Conservation (phyloP, 192 early-diverging fungal species). For the Rhizoclosmatium globosum region DNA sequence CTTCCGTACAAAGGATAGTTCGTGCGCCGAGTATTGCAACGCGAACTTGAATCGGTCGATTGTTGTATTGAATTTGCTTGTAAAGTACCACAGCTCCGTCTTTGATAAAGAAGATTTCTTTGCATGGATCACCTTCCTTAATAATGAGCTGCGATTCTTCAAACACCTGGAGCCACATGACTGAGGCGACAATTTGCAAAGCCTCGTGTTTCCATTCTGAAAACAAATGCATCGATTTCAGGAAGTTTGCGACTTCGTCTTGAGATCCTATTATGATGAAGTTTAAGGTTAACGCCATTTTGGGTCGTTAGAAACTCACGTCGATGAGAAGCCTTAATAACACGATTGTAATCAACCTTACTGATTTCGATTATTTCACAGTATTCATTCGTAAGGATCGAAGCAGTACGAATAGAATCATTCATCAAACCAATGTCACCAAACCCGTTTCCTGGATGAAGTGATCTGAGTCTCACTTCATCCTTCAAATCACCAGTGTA, state of each 20-base stretch:
- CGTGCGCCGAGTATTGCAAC: slow-evolving; percentile 16
- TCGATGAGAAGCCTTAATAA: slow-evolving; percentile 26
- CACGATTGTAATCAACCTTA: slow-evolving; percentile 29
- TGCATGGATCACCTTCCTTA: slow-evolving; percentile 25
- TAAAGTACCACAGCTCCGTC: slow-evolving; percentile 20
- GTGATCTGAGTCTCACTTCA: neutral
- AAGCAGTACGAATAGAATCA: slow-evolving; percentile 8
- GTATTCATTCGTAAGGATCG: neutral
- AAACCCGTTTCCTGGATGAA: slow-evolving; percentile 26
- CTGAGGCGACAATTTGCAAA: slow-evolving; percentile 10
- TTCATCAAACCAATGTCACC: slow-evolving; percentile 25
- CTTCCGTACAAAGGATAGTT: slow-evolving; percentile 11
- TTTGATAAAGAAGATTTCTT: slow-evolving; percentile 31
- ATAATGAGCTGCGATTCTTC: slow-evolving; percentile 6
- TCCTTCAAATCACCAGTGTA: slow-evolving; percentile 10
- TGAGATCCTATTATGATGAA: neutral
- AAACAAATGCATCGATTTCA: slow-evolving; percentile 13
- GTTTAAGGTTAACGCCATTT: neutral
- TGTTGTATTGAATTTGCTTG: slow-evolving; percentile 12
- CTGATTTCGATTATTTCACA: slow-evolving; percentile 34
- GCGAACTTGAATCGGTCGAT: neutral
- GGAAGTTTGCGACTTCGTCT: slow-evolving; percentile 27
- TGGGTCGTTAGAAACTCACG: neutral
- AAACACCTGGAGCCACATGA: slow-evolving; percentile 25
- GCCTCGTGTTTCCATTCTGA: slow-evolving; percentile 7